Conservation (phyloP, 768 basidiomycete genomes). For the Leucocoprinus leucothites region DNA sequence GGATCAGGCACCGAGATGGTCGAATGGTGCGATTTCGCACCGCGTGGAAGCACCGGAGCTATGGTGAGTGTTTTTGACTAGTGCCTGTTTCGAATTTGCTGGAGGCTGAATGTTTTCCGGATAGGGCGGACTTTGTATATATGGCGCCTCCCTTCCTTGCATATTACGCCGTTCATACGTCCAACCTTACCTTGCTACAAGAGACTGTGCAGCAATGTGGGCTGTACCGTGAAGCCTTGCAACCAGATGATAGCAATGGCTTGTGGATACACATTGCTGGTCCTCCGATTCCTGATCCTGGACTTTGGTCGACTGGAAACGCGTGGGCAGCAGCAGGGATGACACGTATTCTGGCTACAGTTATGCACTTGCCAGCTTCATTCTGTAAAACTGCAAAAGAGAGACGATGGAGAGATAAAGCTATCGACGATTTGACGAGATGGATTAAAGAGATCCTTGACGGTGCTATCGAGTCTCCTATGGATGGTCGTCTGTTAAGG, state of each 20-base stretch:
- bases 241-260: slow-evolving; percentile 21
- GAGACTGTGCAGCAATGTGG: slow-evolving; percentile 35
- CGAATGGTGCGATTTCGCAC: slow-evolving; percentile 47
- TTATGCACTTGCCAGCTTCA: slow-evolving; percentile 33
- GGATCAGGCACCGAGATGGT: slow-evolving; percentile 32
- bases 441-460: slow-evolving; percentile 47
- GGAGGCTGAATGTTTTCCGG: background rate
- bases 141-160: slow-evolving; percentile 52
- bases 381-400: slow-evolving; percentile 17
- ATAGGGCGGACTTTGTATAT: slow-evolving; percentile 49
- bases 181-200: slow-evolving; percentile 32
- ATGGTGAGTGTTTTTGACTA: slow-evolving; percentile 30
- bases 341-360: slow-evolving; percentile 52
- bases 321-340: slow-evolving; percentile 67
- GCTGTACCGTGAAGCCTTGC: slow-evolving; percentile 35
- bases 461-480: slow-evolving; percentile 30
- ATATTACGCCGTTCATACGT: slow-evolving; percentile 38
- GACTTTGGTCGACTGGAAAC: slow-evolving; percentile 55
- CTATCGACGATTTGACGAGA: slow-evolving; percentile 26
- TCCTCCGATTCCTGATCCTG: slow-evolving; percentile 32
- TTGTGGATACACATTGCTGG: slow-evolving; percentile 45
- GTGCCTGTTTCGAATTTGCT: background rate
- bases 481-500: slow-evolving; percentile 33
- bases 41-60: slow-evolving; percentile 34
- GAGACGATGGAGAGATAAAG: slow-evolving; percentile 19